Evolutionary conservation across 2,329 filamentous ascomycete genomes (phyloP).

Genomic region (Aspergillus sergii): DNA sequence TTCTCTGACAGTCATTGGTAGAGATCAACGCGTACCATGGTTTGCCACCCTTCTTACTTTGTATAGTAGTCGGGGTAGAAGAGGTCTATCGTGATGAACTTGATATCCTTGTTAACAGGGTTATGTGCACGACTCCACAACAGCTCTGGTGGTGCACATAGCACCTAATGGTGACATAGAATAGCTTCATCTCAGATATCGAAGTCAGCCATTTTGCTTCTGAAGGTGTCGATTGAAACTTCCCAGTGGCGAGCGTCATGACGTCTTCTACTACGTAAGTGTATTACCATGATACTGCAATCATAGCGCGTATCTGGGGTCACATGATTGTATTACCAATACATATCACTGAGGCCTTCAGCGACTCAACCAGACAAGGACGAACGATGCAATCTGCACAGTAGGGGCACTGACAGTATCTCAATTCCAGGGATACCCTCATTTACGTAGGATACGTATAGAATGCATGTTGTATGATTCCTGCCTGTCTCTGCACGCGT

Average conservation of each 20-base stretch:
- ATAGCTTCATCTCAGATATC: neutral
- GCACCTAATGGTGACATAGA: neutral
- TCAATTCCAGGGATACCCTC: neutral
- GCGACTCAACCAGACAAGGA: neutral
- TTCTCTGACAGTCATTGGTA: neutral
- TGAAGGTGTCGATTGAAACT: neutral
- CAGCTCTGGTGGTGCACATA: neutral
- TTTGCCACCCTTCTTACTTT: neutral
- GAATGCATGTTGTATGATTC: no score
- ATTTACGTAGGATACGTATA: neutral
- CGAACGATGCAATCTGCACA: neutral
- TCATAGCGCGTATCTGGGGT: rapidly evolving
- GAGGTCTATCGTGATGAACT: neutral
- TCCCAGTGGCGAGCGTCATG: neutral
- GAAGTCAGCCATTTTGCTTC: neutral
- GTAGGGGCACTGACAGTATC: rapidly evolving
- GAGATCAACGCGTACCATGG: neutral
- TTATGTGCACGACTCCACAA: neutral
- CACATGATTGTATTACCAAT: neutral
- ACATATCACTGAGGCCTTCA: neutral
- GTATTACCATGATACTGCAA: neutral
- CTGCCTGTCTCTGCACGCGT: no score
- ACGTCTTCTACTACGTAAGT: neutral
- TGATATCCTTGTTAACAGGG: neutral
- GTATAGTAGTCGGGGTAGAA: neutral